Percentiles rank a stretch among this genome's conserved stretches.
These are phyloP conservation scores for Globisporangium nodosum DNA, from an alignment of 352 stramenopile genomes.

Conservation along the genomic window DNA sequence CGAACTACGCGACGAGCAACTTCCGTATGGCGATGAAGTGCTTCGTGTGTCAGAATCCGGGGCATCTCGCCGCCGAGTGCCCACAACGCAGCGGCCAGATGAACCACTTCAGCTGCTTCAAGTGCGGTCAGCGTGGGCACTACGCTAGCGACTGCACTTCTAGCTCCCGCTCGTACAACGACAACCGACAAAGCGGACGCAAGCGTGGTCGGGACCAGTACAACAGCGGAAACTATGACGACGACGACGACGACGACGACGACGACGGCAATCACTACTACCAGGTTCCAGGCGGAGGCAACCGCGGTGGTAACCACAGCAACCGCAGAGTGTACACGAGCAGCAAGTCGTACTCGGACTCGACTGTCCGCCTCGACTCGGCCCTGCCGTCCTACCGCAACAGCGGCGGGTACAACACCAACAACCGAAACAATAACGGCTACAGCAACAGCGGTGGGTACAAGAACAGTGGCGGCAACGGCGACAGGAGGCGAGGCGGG, in stretches of 20 bases:
- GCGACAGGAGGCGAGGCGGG: slow-evolving; percentile 12
- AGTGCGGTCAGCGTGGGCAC: slow-evolving; percentile 39
- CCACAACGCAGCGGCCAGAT: slow-evolving; percentile 41
- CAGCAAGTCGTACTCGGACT: slow-evolving; percentile 10
- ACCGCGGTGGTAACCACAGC: background rate
- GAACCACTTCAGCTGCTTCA: slow-evolving; percentile 42
- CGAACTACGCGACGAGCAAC: slow-evolving; percentile 41
- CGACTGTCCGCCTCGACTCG: slow-evolving; percentile 10
- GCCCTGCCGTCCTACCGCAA: slow-evolving; percentile 14
- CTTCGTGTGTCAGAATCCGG: slow-evolving; percentile 61
- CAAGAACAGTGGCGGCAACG: slow-evolving; percentile 12
- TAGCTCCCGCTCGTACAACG: slow-evolving; percentile 11
- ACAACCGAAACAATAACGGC: slow-evolving; percentile 7
- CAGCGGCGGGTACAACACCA: slow-evolving; percentile 3
- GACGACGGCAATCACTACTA: slow-evolving; percentile 26
- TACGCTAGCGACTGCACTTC: slow-evolving; percentile 42
- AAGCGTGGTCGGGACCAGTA: slow-evolving; percentile 52
- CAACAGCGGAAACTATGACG: slow-evolving; percentile 26
- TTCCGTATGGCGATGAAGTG: slow-evolving; percentile 53
- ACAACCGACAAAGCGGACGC: slow-evolving; percentile 26
- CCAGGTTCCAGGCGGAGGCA: slow-evolving; percentile 21
- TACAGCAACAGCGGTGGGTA: slow-evolving; percentile 9
- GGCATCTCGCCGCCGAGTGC: slow-evolving; percentile 72
- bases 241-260: slow-evolving; percentile 32
- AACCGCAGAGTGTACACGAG: slow-evolving; percentile 1